Base-by-base conservation (phyloP, 2,329 filamentous ascomycete genomes). In the Fusarium sarcochroum region DNA sequence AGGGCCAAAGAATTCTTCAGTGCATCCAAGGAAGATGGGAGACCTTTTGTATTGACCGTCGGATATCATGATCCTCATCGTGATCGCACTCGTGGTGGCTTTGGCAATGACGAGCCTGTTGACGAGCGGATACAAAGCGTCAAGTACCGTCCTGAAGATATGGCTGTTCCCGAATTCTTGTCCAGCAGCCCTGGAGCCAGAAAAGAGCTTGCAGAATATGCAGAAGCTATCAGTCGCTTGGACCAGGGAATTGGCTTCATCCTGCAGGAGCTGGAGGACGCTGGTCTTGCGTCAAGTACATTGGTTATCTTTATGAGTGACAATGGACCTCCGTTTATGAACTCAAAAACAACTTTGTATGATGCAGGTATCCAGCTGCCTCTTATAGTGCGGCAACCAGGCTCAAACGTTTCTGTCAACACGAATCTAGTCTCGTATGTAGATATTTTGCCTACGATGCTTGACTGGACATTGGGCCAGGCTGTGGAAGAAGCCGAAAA, bases 261-360 rank as follows among this genome's bases (percentile, higher is more conserved):
- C 7, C 58, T 84, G 6, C 64, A 78, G 5, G 76, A 72, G 13
- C 72, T 85, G 0, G 56, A 77, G 18, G 49, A 66, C 4, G 54
- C 63, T 4, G 79, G 79, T 1, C 56, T 82, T 1, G 69, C 62
- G 2, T 70, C 80, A 3, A 61, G 75, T 32, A 85, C 83, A 0
- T 63, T 85, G 14, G 79, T 85, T 5, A 66, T 85, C 6, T 84
- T 86, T 55, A 66, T 82, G 5, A 84, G 81, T 59, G 83, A 86
- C 55, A 85, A 85, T 38, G 83, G 83, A 1, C 77, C 82, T 1
- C 83, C 83, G 0, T 85, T 86, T 62, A 68, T 85, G 61, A 85
- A 86, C 70, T 84, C 83, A 10, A 85, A 85, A 68, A 85, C 83
- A 1, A 85, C 82, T 0, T 73, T 86, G 0, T 86, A 81, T 66